Base-by-base conservation (phyloP, 2,329 filamentous ascomycete genomes). In the Pestalotiopsis sp. region DNA sequence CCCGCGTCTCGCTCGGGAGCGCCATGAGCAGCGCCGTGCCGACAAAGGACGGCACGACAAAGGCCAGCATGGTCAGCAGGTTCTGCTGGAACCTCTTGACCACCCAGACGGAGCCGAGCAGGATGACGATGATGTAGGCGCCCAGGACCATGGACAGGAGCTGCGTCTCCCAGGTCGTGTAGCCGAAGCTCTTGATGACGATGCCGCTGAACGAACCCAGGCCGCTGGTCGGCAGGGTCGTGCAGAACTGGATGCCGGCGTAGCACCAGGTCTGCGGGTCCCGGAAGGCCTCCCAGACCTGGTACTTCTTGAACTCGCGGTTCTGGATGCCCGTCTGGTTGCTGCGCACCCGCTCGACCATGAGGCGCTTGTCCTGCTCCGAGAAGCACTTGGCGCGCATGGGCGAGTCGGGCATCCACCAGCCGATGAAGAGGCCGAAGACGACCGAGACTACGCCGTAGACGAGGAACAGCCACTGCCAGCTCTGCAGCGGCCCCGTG, bases 111-210 rank as follows among this genome's bases (percentile, higher is more conserved):
- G 91, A 92, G 0, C 82, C 82, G 31, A 94, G 80, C 1, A 94
- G 82, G 3, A 93, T 87, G 62, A 91, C 82, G 70, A 94, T 92
- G 73, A 94, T 93, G 72, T 92, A 92, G 52, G 87, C 88, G 4
- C 92, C 92, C 0, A 93, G 82, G 0, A 93, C 92, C 90, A 94
- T 93, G 52, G 91, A 87, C 27, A 95, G 81, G 1, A 95, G 82
- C 79, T 94, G 92, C 0, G 92, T 93, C 78, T 94, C 81, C 6
- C 93, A 82, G 0, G 83, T 81, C 0, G 81, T 85, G 74, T 94
- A 95, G 0, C 90, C 81, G 69, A 94, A 90, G n/a, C 84, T 83
- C 67, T 85, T 73, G 78, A 94, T 93, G 73, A 95, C 91, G 73
- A 94, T 91, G 71, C 91, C 91, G 66, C 91, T 89, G 76, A 93